Conservation (phyloP, 2,329 filamentous ascomycete genomes). For the Colletotrichum sp. region DNA sequence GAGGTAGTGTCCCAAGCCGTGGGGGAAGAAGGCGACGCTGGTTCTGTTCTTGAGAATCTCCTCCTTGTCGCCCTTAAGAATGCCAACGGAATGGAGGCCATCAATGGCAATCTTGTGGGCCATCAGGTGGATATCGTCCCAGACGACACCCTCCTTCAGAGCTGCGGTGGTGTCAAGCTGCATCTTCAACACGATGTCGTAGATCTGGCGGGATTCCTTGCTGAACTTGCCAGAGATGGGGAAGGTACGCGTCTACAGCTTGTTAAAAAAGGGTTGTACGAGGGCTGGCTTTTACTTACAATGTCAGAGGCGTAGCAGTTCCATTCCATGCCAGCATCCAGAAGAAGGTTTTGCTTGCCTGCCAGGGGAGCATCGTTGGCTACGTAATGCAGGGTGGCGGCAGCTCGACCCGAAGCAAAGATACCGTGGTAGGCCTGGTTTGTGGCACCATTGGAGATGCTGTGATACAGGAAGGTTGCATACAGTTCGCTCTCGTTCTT, state of each 20-base stretch:
- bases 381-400: slow-evolving; percentile 87
- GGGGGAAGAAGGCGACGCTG: slow-evolving; percentile 90
- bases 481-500: slow-evolving; percentile 84
- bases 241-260: slow-evolving; percentile 76
- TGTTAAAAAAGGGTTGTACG: slow-evolving; percentile 37
- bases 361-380: slow-evolving; percentile 74
- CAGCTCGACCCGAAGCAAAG: slow-evolving; percentile 78
- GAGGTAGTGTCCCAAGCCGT: slow-evolving; percentile 88
- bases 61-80: slow-evolving; percentile 69
- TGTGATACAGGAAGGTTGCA: slow-evolving; percentile 77
- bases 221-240: slow-evolving; percentile 77
- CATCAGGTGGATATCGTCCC: slow-evolving; percentile 80
- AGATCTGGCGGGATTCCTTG: slow-evolving; percentile 73
- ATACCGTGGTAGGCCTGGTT: slow-evolving; percentile 91
- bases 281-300: slow-evolving; percentile 25
- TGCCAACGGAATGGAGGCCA: slow-evolving; percentile 76
- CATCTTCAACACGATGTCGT: slow-evolving; percentile 86
- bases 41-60: slow-evolving; percentile 80
- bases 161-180: slow-evolving; percentile 76
- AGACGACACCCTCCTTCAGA: slow-evolving; percentile 75
- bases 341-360: slow-evolving; percentile 77
- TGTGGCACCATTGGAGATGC: slow-evolving; percentile 75
- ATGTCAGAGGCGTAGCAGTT: slow-evolving; percentile 74
- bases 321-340: slow-evolving; percentile 85
- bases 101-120: slow-evolving; percentile 85